Base-by-base conservation (phyloP, 179 eudicot species). In the Spergularia azorica region DNA sequence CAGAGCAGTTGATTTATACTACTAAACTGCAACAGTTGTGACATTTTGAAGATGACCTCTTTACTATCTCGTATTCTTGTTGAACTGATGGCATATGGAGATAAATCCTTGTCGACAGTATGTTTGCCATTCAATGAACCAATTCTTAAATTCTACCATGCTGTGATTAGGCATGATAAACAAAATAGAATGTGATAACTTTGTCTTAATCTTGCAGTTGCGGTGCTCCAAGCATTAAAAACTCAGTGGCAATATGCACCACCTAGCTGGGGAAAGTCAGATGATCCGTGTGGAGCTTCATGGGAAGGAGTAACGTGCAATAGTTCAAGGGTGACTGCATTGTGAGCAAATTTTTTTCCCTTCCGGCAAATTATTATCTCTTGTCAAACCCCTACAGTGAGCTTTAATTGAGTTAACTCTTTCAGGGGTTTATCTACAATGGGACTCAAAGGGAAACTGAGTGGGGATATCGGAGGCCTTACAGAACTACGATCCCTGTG, bases 251-350 rank as follows among this genome's bases (percentile, higher is more conserved):
- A 72, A 65, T 88, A 88, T 70, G 83, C 86, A 7, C 98, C 98
- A 6, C 96, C 97, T 4, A 93, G 90, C 78, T 95, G 98, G 98
- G 70, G 67, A 16, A 80, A 84, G 66, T 93, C 96, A 0, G 88
- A 86, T 71, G 97, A 95, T 80, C 97, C 98, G 21, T 95, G 98
- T 80, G 90, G 87, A 52, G 59, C 74, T 71, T 67, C 77, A 0
- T 95, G 98, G 98, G 98, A 95, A 73, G 98, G 98, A 39, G 87
- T 95, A 63, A 83, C 89, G 14, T 95, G 98, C 87, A 88, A 80
- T 77, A 84, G 67, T 63, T 87, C 96, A n/a, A 93, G 92, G 71
- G 90, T 95, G 18, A 86, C 92, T 41, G 83, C 91, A 16, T 67
- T 95, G 98, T 95, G 66, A 84, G 95, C 79, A 79, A n/a, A 17